These are phyloP conservation scores for Thielaviopsis euricoi DNA, from an alignment of 2,329 filamentous ascomycete species.

Conservation along the genomic window DNA sequence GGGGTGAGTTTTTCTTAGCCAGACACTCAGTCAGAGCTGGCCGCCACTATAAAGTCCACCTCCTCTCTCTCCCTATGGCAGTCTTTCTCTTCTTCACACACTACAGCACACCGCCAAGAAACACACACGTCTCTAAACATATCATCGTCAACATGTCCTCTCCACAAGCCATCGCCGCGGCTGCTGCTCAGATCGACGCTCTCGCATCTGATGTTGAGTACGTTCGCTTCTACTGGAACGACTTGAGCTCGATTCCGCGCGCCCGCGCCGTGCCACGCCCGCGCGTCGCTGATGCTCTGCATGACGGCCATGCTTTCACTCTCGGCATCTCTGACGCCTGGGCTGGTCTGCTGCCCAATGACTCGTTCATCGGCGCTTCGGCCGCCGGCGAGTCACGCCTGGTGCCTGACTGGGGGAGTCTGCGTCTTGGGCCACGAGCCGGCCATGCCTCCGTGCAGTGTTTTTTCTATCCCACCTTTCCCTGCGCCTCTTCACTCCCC, in stretches of 20 bases:
- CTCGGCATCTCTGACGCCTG: constrained; percentile 48
- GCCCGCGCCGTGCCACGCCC: constrained; percentile 51
- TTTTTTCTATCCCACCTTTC: constrained; percentile 40
- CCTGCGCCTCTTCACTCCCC: constrained; percentile 22
- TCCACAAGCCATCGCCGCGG: neutral
- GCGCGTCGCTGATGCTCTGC: constrained; percentile 32
- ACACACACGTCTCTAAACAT: neutral
- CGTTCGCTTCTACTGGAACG: constrained; percentile 60
- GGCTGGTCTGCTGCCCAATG: constrained; percentile 52
- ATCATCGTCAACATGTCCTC: neutral
- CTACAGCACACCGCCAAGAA: neutral
- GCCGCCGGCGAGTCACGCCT: constrained; percentile 51
- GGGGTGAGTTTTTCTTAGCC: too few relatives aligned
- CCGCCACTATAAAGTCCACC: too few relatives aligned
- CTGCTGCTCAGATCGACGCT: neutral
- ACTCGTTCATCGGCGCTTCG: constrained; percentile 36
- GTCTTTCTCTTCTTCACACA: too few relatives aligned
- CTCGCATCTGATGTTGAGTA: constrained; percentile 26
- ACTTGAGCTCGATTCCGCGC: constrained; percentile 55
- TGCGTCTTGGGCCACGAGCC: constrained; percentile 40
- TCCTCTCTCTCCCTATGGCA: too few relatives aligned
- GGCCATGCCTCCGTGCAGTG: constrained; percentile 50
- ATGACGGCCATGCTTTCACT: constrained; percentile 25
- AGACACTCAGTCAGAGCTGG: too few relatives aligned
- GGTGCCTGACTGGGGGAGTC: constrained; percentile 45